Conservation (phyloP, 208 protist species). For the Wallacemonas rigidus region DNA sequence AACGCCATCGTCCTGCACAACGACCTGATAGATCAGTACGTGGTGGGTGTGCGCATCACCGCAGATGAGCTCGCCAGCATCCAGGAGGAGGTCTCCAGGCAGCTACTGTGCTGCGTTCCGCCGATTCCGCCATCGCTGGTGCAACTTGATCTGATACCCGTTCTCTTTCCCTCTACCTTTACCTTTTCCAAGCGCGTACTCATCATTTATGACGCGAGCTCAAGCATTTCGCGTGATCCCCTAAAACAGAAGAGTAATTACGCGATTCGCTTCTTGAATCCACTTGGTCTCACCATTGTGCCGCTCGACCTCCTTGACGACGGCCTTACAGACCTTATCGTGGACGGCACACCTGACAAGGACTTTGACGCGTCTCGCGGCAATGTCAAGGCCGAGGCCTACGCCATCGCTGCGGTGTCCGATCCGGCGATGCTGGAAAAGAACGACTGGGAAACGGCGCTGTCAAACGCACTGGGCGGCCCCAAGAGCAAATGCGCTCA, state of each 20-base stretch:
- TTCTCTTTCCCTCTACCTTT: slow-evolving; percentile 46
- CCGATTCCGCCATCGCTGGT: slow-evolving; percentile 51
- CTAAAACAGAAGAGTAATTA: slow-evolving; percentile 71
- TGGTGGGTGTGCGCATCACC: slow-evolving; percentile 53
- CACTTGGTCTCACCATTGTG: slow-evolving; percentile 52
- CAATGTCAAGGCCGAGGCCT: slow-evolving; percentile 39
- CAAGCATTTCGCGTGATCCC: slow-evolving; percentile 27
- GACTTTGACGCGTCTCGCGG: slow-evolving; percentile 7
- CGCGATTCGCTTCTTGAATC: slow-evolving; percentile 53
- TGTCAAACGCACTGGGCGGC: slow-evolving; percentile 27
- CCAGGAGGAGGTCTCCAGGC: slow-evolving; percentile 49
- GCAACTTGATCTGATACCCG: slow-evolving; percentile 48
- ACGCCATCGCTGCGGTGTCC: slow-evolving; percentile 41
- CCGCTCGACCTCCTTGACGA: slow-evolving; percentile 40
- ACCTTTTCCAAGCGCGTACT: slow-evolving; percentile 42
- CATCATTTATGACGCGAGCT: slow-evolving; percentile 42
- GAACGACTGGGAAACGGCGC: slow-evolving; percentile 36
- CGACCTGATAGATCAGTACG: slow-evolving; percentile 66
- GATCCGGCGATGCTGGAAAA: slow-evolving; percentile 26
- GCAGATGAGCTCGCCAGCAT: slow-evolving; percentile 42
- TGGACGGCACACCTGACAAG: slow-evolving; percentile 4
- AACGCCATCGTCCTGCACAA: slow-evolving; percentile 55
- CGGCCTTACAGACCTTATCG: slow-evolving; percentile 21
- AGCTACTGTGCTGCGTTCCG: slow-evolving; percentile 62
- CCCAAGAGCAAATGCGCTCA: slow-evolving; percentile 44